Conservation (phyloP, 176 grass and related monocot species). For the Paspalum vaginatum region DNA sequence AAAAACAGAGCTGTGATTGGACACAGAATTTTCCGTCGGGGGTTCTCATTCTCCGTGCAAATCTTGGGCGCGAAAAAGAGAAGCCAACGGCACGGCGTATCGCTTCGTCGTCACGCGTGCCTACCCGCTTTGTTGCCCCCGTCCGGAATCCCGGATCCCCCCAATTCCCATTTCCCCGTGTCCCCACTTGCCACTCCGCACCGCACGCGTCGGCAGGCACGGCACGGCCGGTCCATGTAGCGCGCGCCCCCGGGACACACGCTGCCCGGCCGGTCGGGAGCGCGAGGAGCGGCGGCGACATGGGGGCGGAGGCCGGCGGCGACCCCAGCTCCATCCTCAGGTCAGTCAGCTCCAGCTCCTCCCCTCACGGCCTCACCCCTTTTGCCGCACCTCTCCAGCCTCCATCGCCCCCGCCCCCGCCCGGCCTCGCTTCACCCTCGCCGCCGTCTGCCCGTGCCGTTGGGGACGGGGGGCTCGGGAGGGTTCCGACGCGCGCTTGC, state of each 20-base stretch:
- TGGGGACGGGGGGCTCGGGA: background rate
- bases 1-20: too few relatives aligned
- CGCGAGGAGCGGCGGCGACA: conserved; percentile 4
- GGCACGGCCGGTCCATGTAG: conserved; percentile 9
- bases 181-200: background rate
- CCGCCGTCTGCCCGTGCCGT: background rate
- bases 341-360: background rate
- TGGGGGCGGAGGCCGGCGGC: conserved; percentile 50
- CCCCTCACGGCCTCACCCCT: too few relatives aligned
- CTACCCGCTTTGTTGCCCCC: too few relatives aligned
- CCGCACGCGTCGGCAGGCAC: background rate
- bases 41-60: too few relatives aligned
- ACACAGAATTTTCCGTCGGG: too few relatives aligned
- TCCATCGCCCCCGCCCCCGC: background rate
- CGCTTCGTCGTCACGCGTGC: background rate
- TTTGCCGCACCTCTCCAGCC: background rate
- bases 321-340: conserved; percentile 62
- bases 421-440: background rate
- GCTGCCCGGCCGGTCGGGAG: conserved; percentile 22
- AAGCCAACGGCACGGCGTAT: too few relatives aligned
- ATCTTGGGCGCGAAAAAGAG: too few relatives aligned
- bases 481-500: too few relatives aligned
- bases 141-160: too few relatives aligned
- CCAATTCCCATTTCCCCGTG: too few relatives aligned
- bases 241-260: conserved; percentile 11